Conservation (phyloP, 441 rosid genomes). For the Populus hybrid region DNA sequence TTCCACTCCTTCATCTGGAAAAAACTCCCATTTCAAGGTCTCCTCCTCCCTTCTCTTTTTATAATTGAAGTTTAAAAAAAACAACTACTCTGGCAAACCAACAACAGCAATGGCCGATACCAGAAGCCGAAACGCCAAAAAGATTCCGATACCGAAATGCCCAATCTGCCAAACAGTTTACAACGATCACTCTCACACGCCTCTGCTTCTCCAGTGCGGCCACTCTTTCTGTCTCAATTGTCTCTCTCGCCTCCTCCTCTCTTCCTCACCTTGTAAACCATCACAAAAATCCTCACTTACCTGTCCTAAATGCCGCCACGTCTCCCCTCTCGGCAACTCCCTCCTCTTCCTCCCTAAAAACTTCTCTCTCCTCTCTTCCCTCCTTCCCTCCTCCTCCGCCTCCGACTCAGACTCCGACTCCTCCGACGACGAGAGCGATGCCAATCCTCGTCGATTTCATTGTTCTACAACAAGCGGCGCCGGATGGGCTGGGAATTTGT, state of each 20-base stretch:
- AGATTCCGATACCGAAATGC: slow-evolving; percentile 1
- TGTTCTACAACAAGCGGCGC: not conserved
- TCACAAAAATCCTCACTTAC: not conserved
- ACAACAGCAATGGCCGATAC: not conserved
- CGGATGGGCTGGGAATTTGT: not conserved
- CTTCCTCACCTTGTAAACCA: not conserved
- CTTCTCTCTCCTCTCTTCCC: slow-evolving; percentile 5
- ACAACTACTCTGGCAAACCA: not conserved
- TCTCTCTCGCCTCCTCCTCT: not conserved
- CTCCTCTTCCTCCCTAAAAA: slow-evolving; percentile 7
- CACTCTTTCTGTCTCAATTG: slow-evolving; percentile 2
- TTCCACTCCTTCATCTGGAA: not conserved
- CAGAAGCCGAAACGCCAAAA: not conserved
- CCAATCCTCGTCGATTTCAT: not conserved
- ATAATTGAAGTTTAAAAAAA: not conserved
- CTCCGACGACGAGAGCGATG: not conserved
- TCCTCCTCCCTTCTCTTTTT: not conserved
- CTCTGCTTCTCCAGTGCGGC: slow-evolving; percentile 1
- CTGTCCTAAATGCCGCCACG: slow-evolving; percentile 10
- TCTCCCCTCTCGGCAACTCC: slow-evolving; percentile 10
- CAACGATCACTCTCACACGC: slow-evolving; percentile 5
- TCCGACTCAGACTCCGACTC: not conserved
- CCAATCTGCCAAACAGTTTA: slow-evolving; percentile 6
- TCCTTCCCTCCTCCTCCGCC: not conserved
- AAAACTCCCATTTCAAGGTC: not conserved